Evolutionary conservation across 495 filamentous ascomycete species (phyloP), one percentile per base, ranked within the genome.

Genomic region (Bryoglossum gracile): DNA sequence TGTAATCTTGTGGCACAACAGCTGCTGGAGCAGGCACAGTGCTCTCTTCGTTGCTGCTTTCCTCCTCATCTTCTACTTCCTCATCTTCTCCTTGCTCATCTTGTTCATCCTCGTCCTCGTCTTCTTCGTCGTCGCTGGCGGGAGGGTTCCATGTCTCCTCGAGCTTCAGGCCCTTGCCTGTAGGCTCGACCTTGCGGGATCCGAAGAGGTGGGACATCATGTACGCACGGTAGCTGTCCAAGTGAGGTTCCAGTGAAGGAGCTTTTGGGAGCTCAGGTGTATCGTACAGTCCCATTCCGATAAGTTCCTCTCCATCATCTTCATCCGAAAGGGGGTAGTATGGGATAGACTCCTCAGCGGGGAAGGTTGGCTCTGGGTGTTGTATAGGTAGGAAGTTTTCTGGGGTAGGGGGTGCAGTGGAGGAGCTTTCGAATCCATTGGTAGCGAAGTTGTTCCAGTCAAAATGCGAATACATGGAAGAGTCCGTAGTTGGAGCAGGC

Each of bases 231-330:
- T 73, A 71, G 37, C 70, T 61, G 48, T 69, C 64, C 25, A 72
- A 51, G 17, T 59, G 54, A 21, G 69, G 57, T 52, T 69, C 63
- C 17, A 56, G 46, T 50, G 72, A 48, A 14, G 54, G 47, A 48
- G 72, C 43, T 14, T 63, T 60, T 2, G 25, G 19, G 22, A 70
- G 65, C 28, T 75, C 77, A 6, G 82, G 82, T 24, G 77, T 65
- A 58, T 84, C 86, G 66, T 94, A 91, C 1, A 94, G 73, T 9
- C 87, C 87, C 81, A 94, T 83, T 17, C 86, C 87, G 17, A 89
- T 79, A 2, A 94, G 69, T 56, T 88, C 86, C 50, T 88, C 83
- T 40, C 76, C 80, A 22, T 70, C 68, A 57, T 69, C 59, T 53
- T 76, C 58, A 35, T 59, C 51, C 9, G 71, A 67, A n/a, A 74